Evolutionary conservation across 306 rosid genomes (phyloP), one percentile per base, ranked within the genome.

Genomic region (Cucurbita ficifolia): DNA sequence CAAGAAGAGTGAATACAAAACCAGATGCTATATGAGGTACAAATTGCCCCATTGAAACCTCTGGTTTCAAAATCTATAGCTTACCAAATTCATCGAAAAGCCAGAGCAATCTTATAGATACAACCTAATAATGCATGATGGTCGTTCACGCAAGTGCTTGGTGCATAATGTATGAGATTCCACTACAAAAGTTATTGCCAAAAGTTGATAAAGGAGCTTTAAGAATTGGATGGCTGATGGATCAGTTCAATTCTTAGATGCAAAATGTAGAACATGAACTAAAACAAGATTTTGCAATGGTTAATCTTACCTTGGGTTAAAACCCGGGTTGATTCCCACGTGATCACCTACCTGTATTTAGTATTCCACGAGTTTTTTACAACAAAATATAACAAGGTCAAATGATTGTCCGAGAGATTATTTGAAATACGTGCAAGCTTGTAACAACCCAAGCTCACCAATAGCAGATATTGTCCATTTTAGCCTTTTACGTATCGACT

Each of bases 121-220:
- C 55, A 33, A 70, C 43, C 58, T 13, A 57, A 12, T 43, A 42
- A 79, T 83, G 51, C 75, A 81, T 58, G 33, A 76, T 53, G 77
- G 77, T 73, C 78, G 82, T 79, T 78, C 54, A 81, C 71, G 78
- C 81, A 77, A 69, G 61, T 65, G 74, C 73, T 79, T 73, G 82
- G 90, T 90, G 98, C 89, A 88, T 84, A 77, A 52, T 88, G 96
- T 82, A 83, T 87, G 90, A 79, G 80, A 81, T 84, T 83, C 98
- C 97, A 90, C 96, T 86, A 86, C 61, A 43, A 61, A 74, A 75
- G 69, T 58, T 22, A 3, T 19, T 7, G 24, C 5, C 46, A 70
- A 70, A 70, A 70, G 74, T 70, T 70, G 46, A 49, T 49, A 70
- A 70, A 49, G 59, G 45, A 69, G 57, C 45, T 69, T 69, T 17